Conservation (phyloP, 2,329 filamentous ascomycete species). For the Botrytis squamosa region DNA sequence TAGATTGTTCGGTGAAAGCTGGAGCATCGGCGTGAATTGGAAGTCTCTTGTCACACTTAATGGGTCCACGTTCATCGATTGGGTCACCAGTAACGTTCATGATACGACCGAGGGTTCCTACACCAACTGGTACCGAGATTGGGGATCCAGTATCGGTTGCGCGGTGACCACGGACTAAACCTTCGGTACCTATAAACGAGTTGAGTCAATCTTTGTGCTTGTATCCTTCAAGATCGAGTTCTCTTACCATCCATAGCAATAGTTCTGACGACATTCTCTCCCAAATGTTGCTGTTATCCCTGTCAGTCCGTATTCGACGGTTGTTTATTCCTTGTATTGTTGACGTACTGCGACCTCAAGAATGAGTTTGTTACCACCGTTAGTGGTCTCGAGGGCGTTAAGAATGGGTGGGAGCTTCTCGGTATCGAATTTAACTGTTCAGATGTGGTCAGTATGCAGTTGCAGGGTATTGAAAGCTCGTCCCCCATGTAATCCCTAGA, state of each 20-base stretch:
- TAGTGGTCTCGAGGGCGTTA: constrained; percentile 89
- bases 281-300: constrained; percentile 84
- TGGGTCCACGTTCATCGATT: constrained; percentile 98
- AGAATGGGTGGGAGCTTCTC: constrained; percentile 95
- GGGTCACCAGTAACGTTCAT: constrained; percentile 99
- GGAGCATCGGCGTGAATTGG: constrained; percentile 96
- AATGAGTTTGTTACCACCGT: constrained; percentile 90
- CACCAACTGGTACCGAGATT: constrained; percentile 95
- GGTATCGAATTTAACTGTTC: constrained; percentile 89
- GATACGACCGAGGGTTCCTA: constrained; percentile 94
- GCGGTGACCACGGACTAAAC: constrained; percentile 90
- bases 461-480: constrained; percentile 25
- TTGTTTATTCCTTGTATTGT: constrained; percentile 26
- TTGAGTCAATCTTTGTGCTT: constrained; percentile 32
- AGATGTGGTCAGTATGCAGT: constrained; percentile 37
- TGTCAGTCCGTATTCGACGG: constrained; percentile 41
- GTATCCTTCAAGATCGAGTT: constrained; percentile 15
- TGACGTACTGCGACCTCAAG: constrained; percentile 89
- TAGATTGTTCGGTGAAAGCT: constrained; percentile 92
- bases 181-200: constrained; percentile 78
- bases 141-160: constrained; percentile 87
- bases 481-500: constrained; percentile 14
- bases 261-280: constrained; percentile 97
- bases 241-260: constrained; percentile 99
- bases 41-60: constrained; percentile 84